phyloP scores from a whole-genome alignment of 345 rosid species.

The Garcia nutans region DNA sequence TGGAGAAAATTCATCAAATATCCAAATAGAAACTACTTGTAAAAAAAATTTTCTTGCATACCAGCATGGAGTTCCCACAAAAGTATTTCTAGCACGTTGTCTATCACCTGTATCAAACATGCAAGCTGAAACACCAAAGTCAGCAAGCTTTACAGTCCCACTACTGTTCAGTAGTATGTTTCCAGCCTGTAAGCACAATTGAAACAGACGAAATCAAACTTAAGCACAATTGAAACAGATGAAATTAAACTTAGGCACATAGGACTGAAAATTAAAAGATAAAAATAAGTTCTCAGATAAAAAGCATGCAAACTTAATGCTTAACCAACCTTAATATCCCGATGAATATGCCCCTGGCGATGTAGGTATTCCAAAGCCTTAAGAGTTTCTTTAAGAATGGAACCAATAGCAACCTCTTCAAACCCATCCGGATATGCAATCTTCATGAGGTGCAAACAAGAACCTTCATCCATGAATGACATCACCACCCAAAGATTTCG shows the following conservation, averaged over 20 bases:
- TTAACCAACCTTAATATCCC: slow-evolving; percentile 90
- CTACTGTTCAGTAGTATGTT: slow-evolving; percentile 79
- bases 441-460: slow-evolving; percentile 97
- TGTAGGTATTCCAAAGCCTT: slow-evolving; percentile 96
- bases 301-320: slow-evolving; percentile 8
- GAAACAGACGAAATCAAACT: slow-evolving; percentile 10
- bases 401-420: slow-evolving; percentile 90
- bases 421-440: slow-evolving; percentile 87
- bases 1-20: background rate
- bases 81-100: slow-evolving; percentile 91
- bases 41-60: slow-evolving; percentile 21
- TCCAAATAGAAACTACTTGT: background rate
- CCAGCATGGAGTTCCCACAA: slow-evolving; percentile 99
- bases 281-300: slow-evolving; percentile 5
- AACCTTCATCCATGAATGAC: slow-evolving; percentile 99
- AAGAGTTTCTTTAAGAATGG: slow-evolving; percentile 90
- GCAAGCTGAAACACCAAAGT: slow-evolving; percentile 98
- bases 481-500: slow-evolving; percentile 90
- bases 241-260: background rate
- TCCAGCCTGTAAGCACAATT: slow-evolving; percentile 68
- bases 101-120: slow-evolving; percentile 97
- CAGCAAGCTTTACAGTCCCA: slow-evolving; percentile 93
- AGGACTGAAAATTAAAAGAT: background rate
- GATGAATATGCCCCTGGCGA: slow-evolving; percentile 93
- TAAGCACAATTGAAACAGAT: slow-evolving; percentile 1